These are phyloP conservation scores for Dillenia suffruticosa DNA, from an alignment of 164 flowering plant genomes.

Conservation along the genomic window DNA sequence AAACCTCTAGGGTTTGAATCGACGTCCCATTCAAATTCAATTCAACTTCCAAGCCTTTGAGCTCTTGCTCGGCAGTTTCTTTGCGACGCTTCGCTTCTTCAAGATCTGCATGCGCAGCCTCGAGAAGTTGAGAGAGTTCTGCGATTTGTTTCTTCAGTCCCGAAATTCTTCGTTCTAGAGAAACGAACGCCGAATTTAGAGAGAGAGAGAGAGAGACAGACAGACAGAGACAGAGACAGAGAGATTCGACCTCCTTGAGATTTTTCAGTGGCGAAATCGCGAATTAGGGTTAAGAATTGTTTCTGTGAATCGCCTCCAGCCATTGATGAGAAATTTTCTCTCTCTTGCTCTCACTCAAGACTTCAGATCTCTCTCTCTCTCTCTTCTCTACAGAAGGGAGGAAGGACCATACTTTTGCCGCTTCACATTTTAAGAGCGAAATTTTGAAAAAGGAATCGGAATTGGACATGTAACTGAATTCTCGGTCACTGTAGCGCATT, in stretches of 20 bases:
- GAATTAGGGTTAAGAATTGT: constrained; percentile 63
- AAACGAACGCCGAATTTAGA: neutral
- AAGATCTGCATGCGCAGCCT: constrained; percentile 35
- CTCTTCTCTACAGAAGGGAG: too few species aligned
- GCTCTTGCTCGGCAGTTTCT: constrained; percentile 60
- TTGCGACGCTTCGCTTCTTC: constrained; percentile 45
- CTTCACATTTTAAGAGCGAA: too few species aligned
- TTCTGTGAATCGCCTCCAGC: constrained; percentile 59
- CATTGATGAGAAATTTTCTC: constrained; percentile 25
- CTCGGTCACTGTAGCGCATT: too few species aligned
- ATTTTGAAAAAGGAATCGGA: too few species aligned
- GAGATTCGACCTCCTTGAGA: constrained; percentile 57
- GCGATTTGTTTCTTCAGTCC: constrained; percentile 44
- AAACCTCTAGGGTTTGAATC: constrained; percentile 62
- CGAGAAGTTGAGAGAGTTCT: constrained; percentile 41
- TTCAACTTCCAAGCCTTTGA: constrained; percentile 67
- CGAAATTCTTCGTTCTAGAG: constrained; percentile 52
- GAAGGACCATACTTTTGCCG: too few species aligned
- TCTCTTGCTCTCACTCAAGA: constrained; percentile 11
- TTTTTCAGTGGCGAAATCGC: constrained; percentile 61
- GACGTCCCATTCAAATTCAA: constrained; percentile 44
- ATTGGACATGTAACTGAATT: too few species aligned
- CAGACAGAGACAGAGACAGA: neutral
- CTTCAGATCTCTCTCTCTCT: too few species aligned
- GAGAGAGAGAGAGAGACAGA: neutral